Evolutionary conservation across 2,329 filamentous ascomycete genomes (phyloP), one percentile per base, ranked within the genome.

Genomic region (Fonsecaea nubica): DNA sequence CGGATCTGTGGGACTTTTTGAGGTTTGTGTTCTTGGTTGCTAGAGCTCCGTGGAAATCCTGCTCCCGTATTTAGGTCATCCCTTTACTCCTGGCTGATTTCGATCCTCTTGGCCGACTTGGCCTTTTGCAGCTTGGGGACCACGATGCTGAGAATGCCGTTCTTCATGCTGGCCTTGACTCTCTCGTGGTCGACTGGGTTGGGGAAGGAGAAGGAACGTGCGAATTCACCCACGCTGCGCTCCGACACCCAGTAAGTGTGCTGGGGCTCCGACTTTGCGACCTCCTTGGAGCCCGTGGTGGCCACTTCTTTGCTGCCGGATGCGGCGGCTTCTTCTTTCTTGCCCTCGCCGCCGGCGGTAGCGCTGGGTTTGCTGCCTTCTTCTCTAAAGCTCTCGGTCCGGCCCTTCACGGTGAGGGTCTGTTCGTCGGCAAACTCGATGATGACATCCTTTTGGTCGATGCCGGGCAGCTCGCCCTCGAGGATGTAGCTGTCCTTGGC

Each of bases 111-210:
- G 32, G 62, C 36, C 9, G 48, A 12, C 35, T 62, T 67, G 40
- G 42, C 53, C 79, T 70, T 80, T 75, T 42, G 80, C 79, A 82
- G 78, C 80, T 88, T 89, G 2, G 87, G 87, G 3, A 89, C 82
- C 4, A 83, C 72, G 42, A 89, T 81, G 59, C 78, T 83, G 63
- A 89, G 76, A 61, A 89, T 83, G 13, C 87, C 87, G 72, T 89
- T 83, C 79, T 86, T 88, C 75, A 89, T 74, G 67, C 78, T 84
- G n/a, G 87, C 87, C 77, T 84, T 86, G 72, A 88, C 86, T n/a
- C 76, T 78, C 36, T 89, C 86, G 73, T 87, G 85, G 69, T 87
- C 81, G 55, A 89, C 83, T 32, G 82, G 78, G 2, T 78, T 77
- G 0, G 87, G 86, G 80, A 89, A 89, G 64, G 77, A 80, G 77